Conservation (phyloP, 2,329 filamentous ascomycete genomes). For the Fusarium pilosicola region DNA sequence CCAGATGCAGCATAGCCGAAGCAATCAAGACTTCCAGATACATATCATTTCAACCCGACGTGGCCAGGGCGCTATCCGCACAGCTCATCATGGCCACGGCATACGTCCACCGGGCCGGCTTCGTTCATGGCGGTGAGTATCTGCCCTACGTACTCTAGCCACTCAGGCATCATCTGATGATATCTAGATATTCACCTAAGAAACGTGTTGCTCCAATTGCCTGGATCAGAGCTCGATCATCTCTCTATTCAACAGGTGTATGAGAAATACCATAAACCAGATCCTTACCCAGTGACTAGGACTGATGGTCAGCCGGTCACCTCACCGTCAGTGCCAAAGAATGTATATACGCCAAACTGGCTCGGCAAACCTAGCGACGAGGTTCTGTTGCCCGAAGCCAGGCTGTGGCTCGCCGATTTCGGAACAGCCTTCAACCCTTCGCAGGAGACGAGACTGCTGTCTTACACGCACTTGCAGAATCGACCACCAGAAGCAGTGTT, state of each 20-base stretch:
- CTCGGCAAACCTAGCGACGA: not conserved
- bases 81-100: not conserved
- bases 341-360: not conserved
- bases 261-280: not conserved
- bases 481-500: fast-evolving
- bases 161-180: fast-evolving
- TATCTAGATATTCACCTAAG: not conserved
- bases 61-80: not conserved
- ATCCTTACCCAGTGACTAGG: fast-evolving
- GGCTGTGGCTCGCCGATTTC: not conserved
- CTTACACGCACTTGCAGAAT: fast-evolving
- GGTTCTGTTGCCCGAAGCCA: not conserved
- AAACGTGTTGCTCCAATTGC: not conserved
- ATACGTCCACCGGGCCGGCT: not conserved
- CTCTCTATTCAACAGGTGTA: not conserved
- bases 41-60: fast-evolving
- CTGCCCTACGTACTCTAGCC: fast-evolving
- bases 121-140: not conserved
- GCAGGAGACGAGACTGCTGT: fast-evolving
- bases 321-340: not conserved
- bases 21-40: fast-evolving
- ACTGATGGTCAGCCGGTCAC: not conserved
- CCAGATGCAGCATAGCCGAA: not conserved
- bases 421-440: not conserved
- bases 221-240: not conserved